Evolutionary conservation across 73 alveolate species (phyloP), one percentile per base, ranked within the genome.

Genomic region (Paramecium primaurelia): DNA sequence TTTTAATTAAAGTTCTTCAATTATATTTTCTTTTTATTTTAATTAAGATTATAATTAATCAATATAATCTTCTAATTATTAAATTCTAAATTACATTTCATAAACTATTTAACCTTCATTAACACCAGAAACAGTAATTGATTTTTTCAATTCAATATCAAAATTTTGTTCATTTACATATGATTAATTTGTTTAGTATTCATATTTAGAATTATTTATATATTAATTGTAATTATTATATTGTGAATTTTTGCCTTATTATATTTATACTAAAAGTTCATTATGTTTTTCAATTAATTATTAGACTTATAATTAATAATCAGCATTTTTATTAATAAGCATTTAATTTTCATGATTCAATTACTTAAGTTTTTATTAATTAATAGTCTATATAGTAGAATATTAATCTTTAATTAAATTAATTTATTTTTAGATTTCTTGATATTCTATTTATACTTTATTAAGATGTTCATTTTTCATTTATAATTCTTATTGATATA

Each of bases 131-230:
- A 80, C 91, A 0, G 71, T 42, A 26, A 80, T 42, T 9, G 91
- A 80, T 80, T 80, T 80, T 45, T 47, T 80, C 32, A 80, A 45
- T 49, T 80, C 91, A 5, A 80, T 14, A 12, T 80, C 91, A 80
- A 80, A 80, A 49, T 80, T 80, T 47, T 80, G 10, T 49, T 80
- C 91, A 32, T 80, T 80, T 1, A 28, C 58, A 44, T 80, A 49
- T 45, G 91, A 75, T 75, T 75, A 42, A 18, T 75, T 45, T 10
- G 77, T 22, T 14, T 80, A 28, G 49, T 45, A 80, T 18, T 45
- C 75, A 22, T 12, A 3, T 64, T 54, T 54, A 18, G 69, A 54
- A 14, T 8, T 54, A 54, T 54, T 54, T 18, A 54, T 4, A 18
- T 18, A 54, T 54, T 18, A 8, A 54, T 16, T 54, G 22, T 54